A percentile compares a stretch with the other conserved stretches of the same genome.
These are phyloP conservation scores for Cercospora berteroae DNA, from an alignment of 2,329 filamentous ascomycete species.

Conservation along the genomic window DNA sequence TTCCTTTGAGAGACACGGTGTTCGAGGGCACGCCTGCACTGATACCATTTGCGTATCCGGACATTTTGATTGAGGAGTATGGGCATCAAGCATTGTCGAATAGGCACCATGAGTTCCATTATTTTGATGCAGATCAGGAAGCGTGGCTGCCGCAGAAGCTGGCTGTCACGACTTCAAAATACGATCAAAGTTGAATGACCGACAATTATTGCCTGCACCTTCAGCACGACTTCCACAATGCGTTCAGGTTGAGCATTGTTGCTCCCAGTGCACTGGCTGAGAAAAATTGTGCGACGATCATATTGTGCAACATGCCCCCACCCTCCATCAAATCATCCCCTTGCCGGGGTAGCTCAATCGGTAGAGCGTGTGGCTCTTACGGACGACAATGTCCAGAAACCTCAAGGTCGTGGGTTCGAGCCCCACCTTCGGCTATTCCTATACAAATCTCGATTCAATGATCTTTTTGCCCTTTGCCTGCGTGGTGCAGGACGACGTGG, in stretches of 20 bases:
- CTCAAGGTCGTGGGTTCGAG: constrained; percentile 31
- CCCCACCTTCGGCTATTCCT: constrained; percentile 32
- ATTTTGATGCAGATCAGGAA: constrained; percentile 39
- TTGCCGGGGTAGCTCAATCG: constrained; percentile 53
- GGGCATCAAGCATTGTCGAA: constrained; percentile 50
- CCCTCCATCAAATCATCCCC: not conserved
- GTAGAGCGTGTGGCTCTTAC: constrained; percentile 44
- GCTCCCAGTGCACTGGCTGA: not conserved
- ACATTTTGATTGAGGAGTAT: constrained; percentile 56
- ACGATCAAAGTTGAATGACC: not conserved
- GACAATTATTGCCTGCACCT: not conserved
- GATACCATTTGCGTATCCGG: constrained; percentile 57
- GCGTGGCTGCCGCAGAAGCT: constrained; percentile 34
- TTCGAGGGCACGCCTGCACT: constrained; percentile 56
- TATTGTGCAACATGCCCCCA: not conserved
- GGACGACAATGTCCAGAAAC: constrained; percentile 11
- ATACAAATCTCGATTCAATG: constrained; percentile 9
- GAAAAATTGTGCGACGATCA: not conserved
- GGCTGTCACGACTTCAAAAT: constrained; percentile 12
- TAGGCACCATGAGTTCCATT: constrained; percentile 46
- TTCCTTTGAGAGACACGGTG: constrained; percentile 54
- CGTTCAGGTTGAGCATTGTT: not conserved
- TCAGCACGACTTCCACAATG: not conserved
- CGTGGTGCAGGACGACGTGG: not conserved
- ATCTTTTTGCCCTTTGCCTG: not conserved